Percentiles rank a stretch among this genome's conserved stretches.
These are phyloP conservation scores for Fagopyrum tataricum DNA, from an alignment of 148 eudicot genomes.

Conservation along the genomic window DNA sequence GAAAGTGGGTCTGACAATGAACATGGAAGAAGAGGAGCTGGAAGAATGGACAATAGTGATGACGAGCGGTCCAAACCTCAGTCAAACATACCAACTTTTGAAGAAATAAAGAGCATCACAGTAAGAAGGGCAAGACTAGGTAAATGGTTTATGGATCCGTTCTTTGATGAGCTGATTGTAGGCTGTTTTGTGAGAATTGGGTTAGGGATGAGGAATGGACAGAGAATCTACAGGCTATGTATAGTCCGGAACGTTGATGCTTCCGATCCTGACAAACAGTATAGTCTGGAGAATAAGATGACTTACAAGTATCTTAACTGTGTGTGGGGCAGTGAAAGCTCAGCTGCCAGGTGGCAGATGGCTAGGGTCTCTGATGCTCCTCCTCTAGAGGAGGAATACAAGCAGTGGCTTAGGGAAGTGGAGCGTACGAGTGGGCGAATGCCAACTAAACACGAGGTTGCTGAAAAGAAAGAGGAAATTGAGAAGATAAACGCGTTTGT, in stretches of 20 bases:
- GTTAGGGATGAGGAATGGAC: conserved; percentile 76
- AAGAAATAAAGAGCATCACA: conserved; percentile 65
- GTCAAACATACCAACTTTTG: conserved; percentile 55
- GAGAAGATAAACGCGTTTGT: conserved; percentile 66
- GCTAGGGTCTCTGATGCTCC: conserved; percentile 82
- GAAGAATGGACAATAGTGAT: conserved; percentile 62
- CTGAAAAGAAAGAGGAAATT: conserved; percentile 75
- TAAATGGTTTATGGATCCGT: conserved; percentile 99
- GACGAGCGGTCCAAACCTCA: conserved; percentile 61
- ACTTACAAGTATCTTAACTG: conserved; percentile 81
- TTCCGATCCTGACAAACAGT: conserved; percentile 71
- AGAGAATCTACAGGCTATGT: conserved; percentile 72
- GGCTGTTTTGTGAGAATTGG: conserved; percentile 99
- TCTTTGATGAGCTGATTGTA: conserved; percentile 87
- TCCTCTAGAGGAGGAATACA: conserved; percentile 80
- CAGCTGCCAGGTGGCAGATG: conserved; percentile 99
- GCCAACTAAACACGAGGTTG: conserved; percentile 73
- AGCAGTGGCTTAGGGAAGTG: conserved; percentile 82
- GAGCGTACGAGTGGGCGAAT: conserved; percentile 72
- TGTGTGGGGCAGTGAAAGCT: conserved; percentile 93
- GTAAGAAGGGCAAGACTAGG: conserved; percentile 71
- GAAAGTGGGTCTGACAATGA: conserved; percentile 74
- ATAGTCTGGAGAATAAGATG: conserved; percentile 86
- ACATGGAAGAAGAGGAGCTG: conserved; percentile 53
- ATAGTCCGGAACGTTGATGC: conserved; percentile 77